Conservation (phyloP, 805 yeast species). For the Komagataella populi region DNA sequence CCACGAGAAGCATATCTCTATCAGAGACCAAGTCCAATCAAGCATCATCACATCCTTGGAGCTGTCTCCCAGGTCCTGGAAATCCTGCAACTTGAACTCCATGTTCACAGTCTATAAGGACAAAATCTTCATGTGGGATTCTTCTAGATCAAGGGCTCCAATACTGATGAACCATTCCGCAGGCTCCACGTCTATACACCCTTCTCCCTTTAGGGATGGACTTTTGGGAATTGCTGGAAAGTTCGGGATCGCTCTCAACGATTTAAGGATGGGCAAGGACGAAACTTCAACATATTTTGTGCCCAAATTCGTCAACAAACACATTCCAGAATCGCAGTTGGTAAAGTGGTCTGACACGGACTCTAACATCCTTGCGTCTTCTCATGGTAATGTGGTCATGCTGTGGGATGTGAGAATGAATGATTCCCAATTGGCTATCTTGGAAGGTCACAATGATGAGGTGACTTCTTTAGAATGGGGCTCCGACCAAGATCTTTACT, state of each 20-base stretch:
- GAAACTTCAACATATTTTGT: slow-evolving; percentile 23
- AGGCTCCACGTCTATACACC: slow-evolving; percentile 39
- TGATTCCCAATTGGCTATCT: slow-evolving; percentile 30
- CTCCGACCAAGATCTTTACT: slow-evolving; percentile 31
- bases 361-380: slow-evolving; percentile 50
- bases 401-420: slow-evolving; percentile 66
- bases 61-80: slow-evolving; percentile 27
- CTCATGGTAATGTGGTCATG: slow-evolving; percentile 40
- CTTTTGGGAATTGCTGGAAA: slow-evolving; percentile 52
- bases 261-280: slow-evolving; percentile 36
- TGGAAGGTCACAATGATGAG: slow-evolving; percentile 41
- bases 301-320: slow-evolving; percentile 19
- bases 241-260: slow-evolving; percentile 65
- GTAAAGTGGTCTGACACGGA: slow-evolving; percentile 45
- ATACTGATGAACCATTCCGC: slow-evolving; percentile 33
- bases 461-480: slow-evolving; percentile 51
- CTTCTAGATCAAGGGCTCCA: slow-evolving; percentile 46
- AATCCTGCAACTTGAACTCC: slow-evolving; percentile 25
- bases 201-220: slow-evolving; percentile 31
- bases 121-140: slow-evolving; percentile 67
- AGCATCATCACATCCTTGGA: slow-evolving; percentile 13
- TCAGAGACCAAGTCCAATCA: not conserved
- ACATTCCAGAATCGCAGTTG: slow-evolving; percentile 3
- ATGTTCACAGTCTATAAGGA: slow-evolving; percentile 55
- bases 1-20: slow-evolving; percentile 51